Percentiles rank a stretch among this genome's conserved stretches.
Evolutionary conservation across 2,329 filamentous ascomycete species (phyloP).

Genomic region (Verticillium nonalfalfae): DNA sequence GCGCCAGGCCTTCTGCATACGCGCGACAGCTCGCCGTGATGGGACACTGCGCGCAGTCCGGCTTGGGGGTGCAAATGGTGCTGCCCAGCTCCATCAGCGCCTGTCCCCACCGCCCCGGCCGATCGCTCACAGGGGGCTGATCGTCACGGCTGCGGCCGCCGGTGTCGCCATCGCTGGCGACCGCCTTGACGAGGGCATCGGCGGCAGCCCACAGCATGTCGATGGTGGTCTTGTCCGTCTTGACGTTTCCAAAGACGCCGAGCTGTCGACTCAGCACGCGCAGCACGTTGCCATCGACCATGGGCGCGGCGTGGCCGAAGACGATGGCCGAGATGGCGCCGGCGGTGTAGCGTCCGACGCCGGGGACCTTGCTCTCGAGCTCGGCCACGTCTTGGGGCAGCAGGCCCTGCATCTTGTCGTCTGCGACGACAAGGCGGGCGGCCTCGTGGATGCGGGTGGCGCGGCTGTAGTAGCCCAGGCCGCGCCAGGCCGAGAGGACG

Average conservation of each 20-base stretch:
- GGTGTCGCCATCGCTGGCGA: slow-evolving; percentile 30
- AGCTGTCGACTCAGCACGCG: slow-evolving; percentile 55
- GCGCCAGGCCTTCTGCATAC: slow-evolving; percentile 37
- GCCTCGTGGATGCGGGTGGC: slow-evolving; percentile 54
- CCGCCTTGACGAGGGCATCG: slow-evolving; percentile 44
- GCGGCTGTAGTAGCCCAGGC: slow-evolving; percentile 59
- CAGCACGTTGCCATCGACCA: slow-evolving; percentile 59
- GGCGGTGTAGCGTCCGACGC: slow-evolving; percentile 57
- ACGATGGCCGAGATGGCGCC: slow-evolving; percentile 58
- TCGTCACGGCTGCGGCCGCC: slow-evolving; percentile 9
- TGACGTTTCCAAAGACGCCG: slow-evolving; percentile 49
- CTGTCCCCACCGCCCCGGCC: slow-evolving; percentile 57
- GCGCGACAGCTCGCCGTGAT: slow-evolving; percentile 44
- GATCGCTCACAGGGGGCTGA: slow-evolving; percentile 31
- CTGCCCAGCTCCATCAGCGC: slow-evolving; percentile 61
- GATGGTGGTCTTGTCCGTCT: slow-evolving; percentile 44
- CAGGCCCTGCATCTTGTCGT: slow-evolving; percentile 34
- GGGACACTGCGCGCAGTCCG: slow-evolving; percentile 47
- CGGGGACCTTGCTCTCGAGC: slow-evolving; percentile 46
- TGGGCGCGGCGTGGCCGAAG: slow-evolving; percentile 50
- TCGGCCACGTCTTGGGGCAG: slow-evolving; percentile 39
- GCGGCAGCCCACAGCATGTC: slow-evolving; percentile 55
- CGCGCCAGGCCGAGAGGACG: slow-evolving; percentile 53
- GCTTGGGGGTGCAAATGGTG: slow-evolving; percentile 54
- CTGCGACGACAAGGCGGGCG: slow-evolving; percentile 41